phyloP scores from a whole-genome alignment of 495 filamentous ascomycete species.

The Aspergillus cristatus region DNA sequence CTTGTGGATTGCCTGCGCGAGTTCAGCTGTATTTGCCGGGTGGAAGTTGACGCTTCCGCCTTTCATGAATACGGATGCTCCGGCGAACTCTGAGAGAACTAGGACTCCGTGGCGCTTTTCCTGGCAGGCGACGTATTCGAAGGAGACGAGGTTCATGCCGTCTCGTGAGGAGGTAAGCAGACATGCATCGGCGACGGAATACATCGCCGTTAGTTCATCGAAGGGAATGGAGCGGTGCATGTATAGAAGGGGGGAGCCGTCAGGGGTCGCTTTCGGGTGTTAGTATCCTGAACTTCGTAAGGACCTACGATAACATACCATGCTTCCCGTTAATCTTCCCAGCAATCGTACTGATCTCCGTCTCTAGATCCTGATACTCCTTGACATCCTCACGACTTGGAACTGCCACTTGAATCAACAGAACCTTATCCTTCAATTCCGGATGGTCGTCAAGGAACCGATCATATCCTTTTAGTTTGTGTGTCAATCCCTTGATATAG shows the following conservation, averaged over 20 bases:
- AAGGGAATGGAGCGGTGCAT: constrained; percentile 85
- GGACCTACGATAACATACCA: constrained; percentile 5
- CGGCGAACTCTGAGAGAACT: constrained; percentile 88
- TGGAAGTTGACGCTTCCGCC: constrained; percentile 84
- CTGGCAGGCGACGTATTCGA: constrained; percentile 91
- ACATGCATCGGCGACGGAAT: constrained; percentile 83
- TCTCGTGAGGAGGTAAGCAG: constrained; percentile 86
- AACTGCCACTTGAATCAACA: constrained; percentile 88
- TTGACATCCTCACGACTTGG: constrained; percentile 89
- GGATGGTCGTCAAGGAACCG: constrained; percentile 86
- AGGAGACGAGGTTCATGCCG: constrained; percentile 95
- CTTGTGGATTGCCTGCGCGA: constrained; percentile 75
- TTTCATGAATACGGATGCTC: constrained; percentile 69
- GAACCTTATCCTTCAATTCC: constrained; percentile 83
- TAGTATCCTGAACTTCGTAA: too few species aligned
- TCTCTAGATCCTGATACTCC: constrained; percentile 87
- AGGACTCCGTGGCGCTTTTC: constrained; percentile 75
- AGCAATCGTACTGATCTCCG: constrained; percentile 82
- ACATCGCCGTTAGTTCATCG: constrained; percentile 85
- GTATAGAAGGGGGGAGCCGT: constrained; percentile 91
- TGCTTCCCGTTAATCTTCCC: constrained; percentile 81
- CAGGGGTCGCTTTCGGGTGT: constrained; percentile 54
- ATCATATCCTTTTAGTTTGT: constrained; percentile 87
- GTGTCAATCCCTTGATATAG: constrained; percentile 93
- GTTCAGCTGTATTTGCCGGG: constrained; percentile 82